A percentile compares a stretch with the other conserved stretches of the same genome.
phyloP scores from a whole-genome alignment of 768 basidiomycete genomes.

The Vararia minispora region DNA sequence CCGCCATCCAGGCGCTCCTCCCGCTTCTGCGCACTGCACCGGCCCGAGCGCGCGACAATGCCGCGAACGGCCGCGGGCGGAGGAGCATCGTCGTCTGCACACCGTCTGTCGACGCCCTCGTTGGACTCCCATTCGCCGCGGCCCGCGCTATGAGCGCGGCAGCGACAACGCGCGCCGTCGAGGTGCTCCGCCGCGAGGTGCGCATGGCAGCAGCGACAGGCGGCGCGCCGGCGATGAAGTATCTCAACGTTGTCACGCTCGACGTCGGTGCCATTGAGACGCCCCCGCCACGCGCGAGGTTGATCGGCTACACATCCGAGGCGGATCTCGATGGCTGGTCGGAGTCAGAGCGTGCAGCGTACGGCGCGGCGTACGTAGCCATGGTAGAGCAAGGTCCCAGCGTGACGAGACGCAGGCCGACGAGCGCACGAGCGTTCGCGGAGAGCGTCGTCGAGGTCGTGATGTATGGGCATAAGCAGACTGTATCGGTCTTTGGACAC shows the following conservation, averaged over 20 bases:
- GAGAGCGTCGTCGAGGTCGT: constrained; percentile 48
- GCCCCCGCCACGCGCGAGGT: constrained; percentile 17
- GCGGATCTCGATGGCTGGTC: constrained; percentile 62
- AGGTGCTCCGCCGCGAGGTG: constrained; percentile 68
- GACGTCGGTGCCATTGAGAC: constrained; percentile 55
- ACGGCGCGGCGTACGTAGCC: constrained; percentile 57
- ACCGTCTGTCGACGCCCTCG: constrained; percentile 59
- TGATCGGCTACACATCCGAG: constrained; percentile 21
- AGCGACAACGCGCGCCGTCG: constrained; percentile 57
- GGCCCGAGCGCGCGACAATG: constrained; percentile 38
- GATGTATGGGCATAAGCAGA: constrained; percentile 37
- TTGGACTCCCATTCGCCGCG: constrained; percentile 57
- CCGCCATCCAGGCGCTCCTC: constrained; percentile 64
- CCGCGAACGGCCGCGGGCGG: constrained; percentile 28
- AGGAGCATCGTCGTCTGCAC: constrained; percentile 60
- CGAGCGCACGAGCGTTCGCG: constrained; percentile 47
- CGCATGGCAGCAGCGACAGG: constrained; percentile 43
- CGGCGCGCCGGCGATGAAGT: constrained; percentile 46
- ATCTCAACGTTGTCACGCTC: constrained; percentile 57
- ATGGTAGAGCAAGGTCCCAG: constrained; percentile 30
- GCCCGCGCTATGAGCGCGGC: constrained; percentile 71
- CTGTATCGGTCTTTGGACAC: constrained; percentile 31
- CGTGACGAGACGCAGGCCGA: constrained; percentile 39
- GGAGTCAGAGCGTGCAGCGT: constrained; percentile 58
- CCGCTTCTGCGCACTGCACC: constrained; percentile 67